These are phyloP conservation scores for Sporothrix sp. DNA, from an alignment of 2,329 filamentous ascomycete species.

Conservation along the genomic window DNA sequence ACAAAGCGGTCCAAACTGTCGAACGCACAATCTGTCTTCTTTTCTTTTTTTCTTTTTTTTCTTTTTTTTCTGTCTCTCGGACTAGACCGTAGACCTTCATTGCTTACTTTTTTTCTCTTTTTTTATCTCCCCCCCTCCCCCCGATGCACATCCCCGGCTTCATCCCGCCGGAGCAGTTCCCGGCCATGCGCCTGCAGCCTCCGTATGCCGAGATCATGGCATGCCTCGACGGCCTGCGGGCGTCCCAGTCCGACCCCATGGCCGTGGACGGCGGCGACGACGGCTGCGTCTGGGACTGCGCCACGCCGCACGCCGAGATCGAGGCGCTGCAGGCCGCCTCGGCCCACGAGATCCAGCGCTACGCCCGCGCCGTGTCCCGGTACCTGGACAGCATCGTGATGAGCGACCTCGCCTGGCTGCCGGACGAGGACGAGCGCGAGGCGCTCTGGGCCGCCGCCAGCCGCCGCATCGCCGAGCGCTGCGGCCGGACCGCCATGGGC, in stretches of 20 bases:
- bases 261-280: background rate
- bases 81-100: background rate
- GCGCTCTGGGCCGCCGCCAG: constrained; percentile 70
- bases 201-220: constrained; percentile 52
- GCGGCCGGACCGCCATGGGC: constrained; percentile 58
- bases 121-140: background rate
- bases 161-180: constrained; percentile 49
- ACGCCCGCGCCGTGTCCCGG: constrained; percentile 40
- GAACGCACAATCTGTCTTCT: background rate
- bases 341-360: constrained; percentile 31
- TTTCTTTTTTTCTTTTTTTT: background rate
- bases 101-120: background rate
- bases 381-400: constrained; percentile 63
- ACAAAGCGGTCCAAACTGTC: background rate
- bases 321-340: constrained; percentile 33
- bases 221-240: constrained; percentile 56
- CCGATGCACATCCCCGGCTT: constrained; percentile 9
- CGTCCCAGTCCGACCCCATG: constrained; percentile 37
- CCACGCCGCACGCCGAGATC: constrained; percentile 32
- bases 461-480: constrained; percentile 70
- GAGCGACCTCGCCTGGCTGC: constrained; percentile 58
- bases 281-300: constrained; percentile 50
- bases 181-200: constrained; percentile 74
- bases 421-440: constrained; percentile 56
- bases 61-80: background rate